These are phyloP conservation scores for Desmodesmus armatus DNA, from an alignment of 139 green algal species.

Conservation along the genomic window DNA sequence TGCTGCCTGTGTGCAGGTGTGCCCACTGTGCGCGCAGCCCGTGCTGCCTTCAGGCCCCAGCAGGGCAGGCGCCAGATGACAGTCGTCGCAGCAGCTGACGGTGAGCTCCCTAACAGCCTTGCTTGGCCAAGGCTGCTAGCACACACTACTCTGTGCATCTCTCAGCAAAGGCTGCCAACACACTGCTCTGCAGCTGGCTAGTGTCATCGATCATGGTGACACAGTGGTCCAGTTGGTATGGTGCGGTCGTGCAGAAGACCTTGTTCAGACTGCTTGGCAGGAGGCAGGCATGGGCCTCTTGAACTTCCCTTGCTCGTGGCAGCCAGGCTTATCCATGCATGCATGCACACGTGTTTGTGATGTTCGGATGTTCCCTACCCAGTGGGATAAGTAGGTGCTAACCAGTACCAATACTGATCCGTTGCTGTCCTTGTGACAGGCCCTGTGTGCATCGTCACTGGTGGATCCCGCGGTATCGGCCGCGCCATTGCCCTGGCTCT, in stretches of 20 bases:
- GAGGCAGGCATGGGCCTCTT: too few relatives aligned
- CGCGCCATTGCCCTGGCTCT: constrained; percentile 90
- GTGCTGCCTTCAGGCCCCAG: constrained; percentile 35
- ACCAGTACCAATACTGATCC: too few relatives aligned
- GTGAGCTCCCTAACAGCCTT: background rate
- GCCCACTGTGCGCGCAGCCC: constrained; percentile 18
- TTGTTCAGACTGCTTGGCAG: background rate
- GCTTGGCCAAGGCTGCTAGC: background rate
- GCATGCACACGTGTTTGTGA: too few relatives aligned
- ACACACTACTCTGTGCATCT: too few relatives aligned
- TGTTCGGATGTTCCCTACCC: too few relatives aligned
- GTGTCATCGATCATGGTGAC: too few relatives aligned
- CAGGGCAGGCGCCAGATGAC: constrained; percentile 35
- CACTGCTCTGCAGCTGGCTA: too few relatives aligned
- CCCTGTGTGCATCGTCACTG: constrained; percentile 92
- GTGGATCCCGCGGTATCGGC: constrained; percentile 94
- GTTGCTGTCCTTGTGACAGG: too few relatives aligned
- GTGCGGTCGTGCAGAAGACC: background rate
- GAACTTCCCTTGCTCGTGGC: too few relatives aligned
- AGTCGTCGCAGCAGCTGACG: constrained; percentile 27
- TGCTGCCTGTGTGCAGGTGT: constrained; percentile 22
- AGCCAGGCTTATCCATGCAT: too few relatives aligned
- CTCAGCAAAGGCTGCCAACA: too few relatives aligned
- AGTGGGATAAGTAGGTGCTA: too few relatives aligned
- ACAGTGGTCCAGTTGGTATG: background rate